Evolutionary conservation across 441 rosid species (phyloP), one percentile per base, ranked within the genome.

Genomic region (Mallotus japonicus): DNA sequence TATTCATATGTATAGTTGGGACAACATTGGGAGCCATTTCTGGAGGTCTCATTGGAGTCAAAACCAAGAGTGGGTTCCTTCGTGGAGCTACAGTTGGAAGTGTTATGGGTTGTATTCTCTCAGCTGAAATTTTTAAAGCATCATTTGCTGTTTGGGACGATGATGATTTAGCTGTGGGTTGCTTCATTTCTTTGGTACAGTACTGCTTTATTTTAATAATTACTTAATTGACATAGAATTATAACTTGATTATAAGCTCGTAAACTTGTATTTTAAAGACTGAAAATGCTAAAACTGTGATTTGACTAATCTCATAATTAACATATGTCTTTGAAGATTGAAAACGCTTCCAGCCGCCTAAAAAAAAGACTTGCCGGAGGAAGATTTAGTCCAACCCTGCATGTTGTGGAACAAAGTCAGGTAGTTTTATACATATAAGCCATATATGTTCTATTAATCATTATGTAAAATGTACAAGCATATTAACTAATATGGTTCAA

Each of bases 41-140:
- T 1, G 87, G 87, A 63, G 77, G 78, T n/a, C 14, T 74, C 50
- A 68, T 73, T 46, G 84, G 86, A 61, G 55, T 83, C n/a, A 80
- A 74, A 58, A 67, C 75, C 1, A 58, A 71, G 42, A 77, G 76
- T 17, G 76, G 84, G 47, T 66, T 84, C 40, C 44, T 83, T 20
- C 74, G 60, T 40, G 81, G 85, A 50, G 80, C 80, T 32, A 63
- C 59, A 13, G 32, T 63, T 12, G 89, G 85, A 70, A 78, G 83
- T 62, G 47, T 79, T 15, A 61, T 74, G 22, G 85, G 89, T 11
- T 46, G 56, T n/a, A 8, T 74, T 57, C 70, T 80, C 11, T 73
- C 80, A 9, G 51, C 73, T 17, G 28, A 82, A 46, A 22, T 79
- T 58, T 54, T 70, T 60, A 40, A 59, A 60, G 13, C 65, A 11